Percentiles rank a stretch among this genome's conserved stretches.
phyloP scores from a whole-genome alignment of 305 asterid species.

The Striga hermonthica region DNA sequence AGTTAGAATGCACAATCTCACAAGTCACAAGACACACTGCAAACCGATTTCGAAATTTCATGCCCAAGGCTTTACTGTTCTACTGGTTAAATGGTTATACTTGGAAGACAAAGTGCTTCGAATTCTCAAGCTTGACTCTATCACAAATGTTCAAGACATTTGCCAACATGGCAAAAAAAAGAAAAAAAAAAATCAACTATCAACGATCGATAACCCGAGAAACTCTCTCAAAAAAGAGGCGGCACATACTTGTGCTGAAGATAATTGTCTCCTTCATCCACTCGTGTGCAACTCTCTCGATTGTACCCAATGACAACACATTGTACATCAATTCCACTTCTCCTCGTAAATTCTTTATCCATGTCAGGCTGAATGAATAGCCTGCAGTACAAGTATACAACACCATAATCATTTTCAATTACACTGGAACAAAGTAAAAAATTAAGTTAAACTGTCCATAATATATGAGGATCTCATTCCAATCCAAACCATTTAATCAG shows the following conservation, averaged over 20 bases:
- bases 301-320: constrained; percentile 66
- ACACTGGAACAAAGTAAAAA: background rate
- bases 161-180: background rate
- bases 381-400: constrained; percentile 41
- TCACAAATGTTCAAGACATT: constrained; percentile 10
- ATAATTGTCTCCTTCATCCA: constrained; percentile 76
- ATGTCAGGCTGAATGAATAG: constrained; percentile 69
- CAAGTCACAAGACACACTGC: no score
- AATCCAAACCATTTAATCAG: background rate
- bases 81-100: no score
- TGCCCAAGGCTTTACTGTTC: no score
- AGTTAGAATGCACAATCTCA: no score
- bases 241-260: constrained; percentile 73
- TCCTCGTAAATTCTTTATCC: constrained; percentile 49
- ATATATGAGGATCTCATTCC: background rate
- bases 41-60: no score
- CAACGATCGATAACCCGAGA: constrained; percentile 47
- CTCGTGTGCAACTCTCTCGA: constrained; percentile 79
- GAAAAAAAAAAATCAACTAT: background rate
- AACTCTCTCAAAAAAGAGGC: constrained; percentile 60
- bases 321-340: constrained; percentile 61
- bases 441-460: background rate
- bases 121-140: no score
- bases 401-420: constrained; percentile 5
- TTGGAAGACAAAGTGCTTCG: no score